Conservation (phyloP, 495 filamentous ascomycete genomes). For the Penicillium steckii region DNA sequence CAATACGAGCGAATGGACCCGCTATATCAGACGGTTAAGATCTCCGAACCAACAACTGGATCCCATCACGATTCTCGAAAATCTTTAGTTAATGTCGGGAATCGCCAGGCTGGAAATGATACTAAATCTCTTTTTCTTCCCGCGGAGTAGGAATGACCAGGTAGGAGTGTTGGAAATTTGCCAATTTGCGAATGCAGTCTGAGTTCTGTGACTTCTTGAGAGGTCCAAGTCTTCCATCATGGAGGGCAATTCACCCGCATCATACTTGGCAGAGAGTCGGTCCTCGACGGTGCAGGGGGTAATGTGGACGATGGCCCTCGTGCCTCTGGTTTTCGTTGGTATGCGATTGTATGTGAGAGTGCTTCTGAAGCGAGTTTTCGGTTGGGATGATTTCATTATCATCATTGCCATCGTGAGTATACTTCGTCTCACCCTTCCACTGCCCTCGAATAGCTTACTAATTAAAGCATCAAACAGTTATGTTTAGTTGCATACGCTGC, state of each 20-base stretch:
- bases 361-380: slow-evolving; percentile 22
- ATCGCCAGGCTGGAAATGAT: neutral
- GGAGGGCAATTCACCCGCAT: neutral
- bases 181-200: neutral
- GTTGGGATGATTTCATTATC: slow-evolving; percentile 29
- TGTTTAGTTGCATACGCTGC: slow-evolving; percentile 23
- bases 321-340: slow-evolving; percentile 17
- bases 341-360: slow-evolving; percentile 25
- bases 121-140: slow-evolving; percentile 4
- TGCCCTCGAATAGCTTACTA: neutral
- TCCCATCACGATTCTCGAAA: neutral
- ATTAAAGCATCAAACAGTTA: slow-evolving; percentile 1
- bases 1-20: slow-evolving; percentile 1
- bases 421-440: neutral
- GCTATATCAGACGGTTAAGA: neutral
- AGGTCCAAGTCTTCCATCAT: neutral
- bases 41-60: neutral
- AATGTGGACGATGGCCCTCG: slow-evolving; percentile 27
- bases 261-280: slow-evolving; percentile 9
- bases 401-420: slow-evolving; percentile 19
- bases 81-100: neutral
- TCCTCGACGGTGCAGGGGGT: slow-evolving; percentile 21
- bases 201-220: neutral
- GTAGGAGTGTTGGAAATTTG: neutral
- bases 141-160: neutral